phyloP scores from a whole-genome alignment of 352 stramenopile species.

The Pythium phragmitis region DNA sequence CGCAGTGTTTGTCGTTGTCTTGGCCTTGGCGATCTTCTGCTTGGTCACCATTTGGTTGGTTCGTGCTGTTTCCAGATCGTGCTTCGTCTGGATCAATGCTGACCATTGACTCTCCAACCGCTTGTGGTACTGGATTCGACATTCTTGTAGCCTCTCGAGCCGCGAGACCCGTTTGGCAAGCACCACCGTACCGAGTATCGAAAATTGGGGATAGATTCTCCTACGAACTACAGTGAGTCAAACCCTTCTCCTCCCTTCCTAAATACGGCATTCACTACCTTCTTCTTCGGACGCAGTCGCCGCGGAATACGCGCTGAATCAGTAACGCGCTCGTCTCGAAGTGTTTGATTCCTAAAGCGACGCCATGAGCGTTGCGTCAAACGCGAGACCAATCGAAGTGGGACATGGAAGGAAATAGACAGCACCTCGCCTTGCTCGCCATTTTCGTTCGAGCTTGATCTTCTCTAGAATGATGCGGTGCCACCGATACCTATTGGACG shows the following conservation, averaged over 20 bases:
- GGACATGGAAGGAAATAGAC: background rate
- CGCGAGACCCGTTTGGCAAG: constrained; percentile 24
- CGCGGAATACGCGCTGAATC: constrained; percentile 51
- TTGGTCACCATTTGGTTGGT: constrained; percentile 28
- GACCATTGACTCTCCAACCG: constrained; percentile 20
- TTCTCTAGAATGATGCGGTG: constrained; percentile 24
- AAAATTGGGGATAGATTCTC: constrained; percentile 14
- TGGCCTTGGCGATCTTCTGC: constrained; percentile 11
- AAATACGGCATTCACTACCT: background rate
- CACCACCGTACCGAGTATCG: constrained; percentile 12
- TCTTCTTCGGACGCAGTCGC: constrained; percentile 34
- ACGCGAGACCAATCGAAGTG: background rate
- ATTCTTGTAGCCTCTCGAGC: constrained; percentile 26
- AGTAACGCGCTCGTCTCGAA: constrained; percentile 36
- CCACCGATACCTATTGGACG: constrained; percentile 20
- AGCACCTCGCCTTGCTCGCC: constrained; percentile 31
- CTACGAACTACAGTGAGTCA: background rate
- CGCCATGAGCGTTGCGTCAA: background rate
- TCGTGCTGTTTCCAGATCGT: constrained; percentile 20
- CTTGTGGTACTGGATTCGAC: constrained; percentile 27
- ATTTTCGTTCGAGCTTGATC: constrained; percentile 34
- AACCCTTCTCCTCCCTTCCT: no score
- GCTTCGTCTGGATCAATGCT: constrained; percentile 22
- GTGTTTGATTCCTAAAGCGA: constrained; percentile 19
- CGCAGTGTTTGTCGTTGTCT: constrained; percentile 14